These are phyloP conservation scores for Brassica balearica DNA, from an alignment of 441 rosid genomes.

Conservation along the genomic window DNA sequence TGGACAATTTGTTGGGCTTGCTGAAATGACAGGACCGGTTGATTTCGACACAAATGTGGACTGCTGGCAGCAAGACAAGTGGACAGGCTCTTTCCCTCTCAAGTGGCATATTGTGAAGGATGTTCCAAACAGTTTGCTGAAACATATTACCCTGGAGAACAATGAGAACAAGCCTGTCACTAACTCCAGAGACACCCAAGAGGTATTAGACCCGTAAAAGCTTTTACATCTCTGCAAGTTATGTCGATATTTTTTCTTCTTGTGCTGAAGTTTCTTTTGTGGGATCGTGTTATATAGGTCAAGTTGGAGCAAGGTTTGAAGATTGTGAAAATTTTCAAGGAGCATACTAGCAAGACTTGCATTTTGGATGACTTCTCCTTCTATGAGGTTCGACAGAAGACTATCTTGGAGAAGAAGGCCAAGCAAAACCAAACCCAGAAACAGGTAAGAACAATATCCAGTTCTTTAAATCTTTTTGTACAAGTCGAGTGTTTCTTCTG, in stretches of 20 bases:
- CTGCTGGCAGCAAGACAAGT: slow-evolving; percentile 97
- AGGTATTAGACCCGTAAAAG: slow-evolving; percentile 52
- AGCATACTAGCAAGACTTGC: slow-evolving; percentile 72
- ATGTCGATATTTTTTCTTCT: not conserved
- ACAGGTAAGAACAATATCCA: slow-evolving; percentile 47
- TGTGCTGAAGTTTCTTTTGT: not conserved
- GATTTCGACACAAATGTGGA: slow-evolving; percentile 81
- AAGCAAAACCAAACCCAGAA: slow-evolving; percentile 68
- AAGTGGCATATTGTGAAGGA: slow-evolving; percentile 96
- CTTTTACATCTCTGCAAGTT: not conserved
- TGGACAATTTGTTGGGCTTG: slow-evolving; percentile 94
- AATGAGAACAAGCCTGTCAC: slow-evolving; percentile 98
- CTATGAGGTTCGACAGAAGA: slow-evolving; percentile 79
- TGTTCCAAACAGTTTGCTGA: slow-evolving; percentile 85
- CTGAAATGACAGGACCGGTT: slow-evolving; percentile 91
- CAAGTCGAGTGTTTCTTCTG: not conserved
- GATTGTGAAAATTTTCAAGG: slow-evolving; percentile 84
- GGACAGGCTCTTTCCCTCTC: slow-evolving; percentile 94
- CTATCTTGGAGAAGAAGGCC: slow-evolving; percentile 81
- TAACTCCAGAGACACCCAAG: slow-evolving; percentile 95
- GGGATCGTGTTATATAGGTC: slow-evolving; percentile 54
- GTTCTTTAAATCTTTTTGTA: not conserved
- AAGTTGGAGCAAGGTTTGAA: slow-evolving; percentile 78
- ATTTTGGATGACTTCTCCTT: slow-evolving; percentile 90
- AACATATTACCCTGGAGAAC: slow-evolving; percentile 88